phyloP scores from a whole-genome alignment of 1,139 yeast genomes.

The Magnusiomyces starmeri region DNA sequence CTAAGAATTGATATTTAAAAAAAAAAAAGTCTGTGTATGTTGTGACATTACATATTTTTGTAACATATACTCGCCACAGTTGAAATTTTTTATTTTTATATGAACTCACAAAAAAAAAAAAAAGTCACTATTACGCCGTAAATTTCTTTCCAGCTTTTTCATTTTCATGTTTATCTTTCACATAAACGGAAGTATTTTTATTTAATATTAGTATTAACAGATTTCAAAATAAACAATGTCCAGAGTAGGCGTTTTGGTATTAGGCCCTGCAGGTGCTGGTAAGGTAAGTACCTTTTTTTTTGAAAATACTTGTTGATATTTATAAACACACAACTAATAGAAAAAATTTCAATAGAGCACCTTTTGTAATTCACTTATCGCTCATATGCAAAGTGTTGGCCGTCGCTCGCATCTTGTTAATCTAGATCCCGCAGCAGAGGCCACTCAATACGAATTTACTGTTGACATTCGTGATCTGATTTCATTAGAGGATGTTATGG shows the following conservation, averaged over 20 bases:
- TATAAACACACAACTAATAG: slow-evolving; percentile 36
- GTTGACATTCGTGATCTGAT: slow-evolving; percentile 88
- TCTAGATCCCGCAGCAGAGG: slow-evolving; percentile 96
- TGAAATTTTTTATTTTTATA: too few relatives aligned
- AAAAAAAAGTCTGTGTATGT: too few relatives aligned
- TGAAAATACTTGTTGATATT: slow-evolving; percentile 1
- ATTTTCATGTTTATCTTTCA: too few relatives aligned
- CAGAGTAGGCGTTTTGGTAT: slow-evolving; percentile 86
- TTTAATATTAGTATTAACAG: too few relatives aligned
- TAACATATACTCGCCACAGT: too few relatives aligned
- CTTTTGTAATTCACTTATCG: slow-evolving; percentile 78
- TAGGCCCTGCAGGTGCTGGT: slow-evolving; percentile 98
- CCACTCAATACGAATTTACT: slow-evolving; percentile 83
- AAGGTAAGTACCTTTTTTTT: slow-evolving; percentile 35
- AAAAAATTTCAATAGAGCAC: slow-evolving; percentile 35
- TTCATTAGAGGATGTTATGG: slow-evolving; percentile 94
- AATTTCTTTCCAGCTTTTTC: too few relatives aligned
- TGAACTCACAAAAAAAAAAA: too few relatives aligned
- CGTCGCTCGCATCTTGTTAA: slow-evolving; percentile 92
- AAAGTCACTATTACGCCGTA: too few relatives aligned
- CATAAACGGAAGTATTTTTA: too few relatives aligned
- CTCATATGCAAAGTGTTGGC: slow-evolving; percentile 85
- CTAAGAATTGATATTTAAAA: too few relatives aligned
- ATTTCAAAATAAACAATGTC: too few relatives aligned
- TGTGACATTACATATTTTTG: too few relatives aligned